Evolutionary conservation across 352 stramenopile genomes (phyloP).

Genomic region (Pythium aristosporum): DNA sequence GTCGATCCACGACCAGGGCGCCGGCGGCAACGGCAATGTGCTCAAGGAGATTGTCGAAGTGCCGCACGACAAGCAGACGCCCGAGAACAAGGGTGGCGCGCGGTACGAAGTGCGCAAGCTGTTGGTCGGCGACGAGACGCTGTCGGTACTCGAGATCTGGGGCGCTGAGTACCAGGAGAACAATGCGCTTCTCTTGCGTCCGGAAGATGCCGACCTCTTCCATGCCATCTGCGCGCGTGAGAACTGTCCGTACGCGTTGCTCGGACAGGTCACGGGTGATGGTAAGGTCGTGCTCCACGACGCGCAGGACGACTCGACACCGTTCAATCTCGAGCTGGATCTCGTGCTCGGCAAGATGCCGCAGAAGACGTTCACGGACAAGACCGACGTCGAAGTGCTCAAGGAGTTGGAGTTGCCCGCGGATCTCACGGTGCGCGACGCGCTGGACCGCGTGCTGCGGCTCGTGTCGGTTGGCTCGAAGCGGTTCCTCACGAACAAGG

Average conservation of each 20-base stretch:
- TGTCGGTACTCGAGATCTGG: slow-evolving; percentile 99
- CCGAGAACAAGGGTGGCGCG: slow-evolving; percentile 82
- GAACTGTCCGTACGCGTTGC: slow-evolving; percentile 95
- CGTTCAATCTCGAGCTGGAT: slow-evolving; percentile 97
- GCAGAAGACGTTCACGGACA: slow-evolving; percentile 97
- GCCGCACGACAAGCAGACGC: slow-evolving; percentile 75
- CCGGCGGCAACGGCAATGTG: slow-evolving; percentile 99
- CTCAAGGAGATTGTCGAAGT: slow-evolving; percentile 99
- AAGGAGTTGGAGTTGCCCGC: slow-evolving; percentile 77
- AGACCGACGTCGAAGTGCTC: slow-evolving; percentile 52
- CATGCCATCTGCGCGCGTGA: slow-evolving; percentile 95
- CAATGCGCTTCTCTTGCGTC: slow-evolving; percentile 94
- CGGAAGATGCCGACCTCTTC: slow-evolving; percentile 91
- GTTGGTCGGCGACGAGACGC: slow-evolving; percentile 96
- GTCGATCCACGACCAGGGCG: slow-evolving; percentile 99
- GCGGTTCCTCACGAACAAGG: slow-evolving; percentile 96
- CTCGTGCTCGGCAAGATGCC: slow-evolving; percentile 99
- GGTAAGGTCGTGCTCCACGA: slow-evolving; percentile 97
- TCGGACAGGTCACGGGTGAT: slow-evolving; percentile 95
- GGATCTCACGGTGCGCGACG: slow-evolving; percentile 88
- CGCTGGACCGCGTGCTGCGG: slow-evolving; percentile 94
- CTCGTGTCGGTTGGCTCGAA: slow-evolving; percentile 98
- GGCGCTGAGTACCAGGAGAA: slow-evolving; percentile 99
- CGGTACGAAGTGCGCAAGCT: slow-evolving; percentile 97
- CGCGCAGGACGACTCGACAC: slow-evolving; percentile 91